Base-by-base conservation (phyloP, 352 stramenopile genomes). In the Phytopythium sindhum region DNA sequence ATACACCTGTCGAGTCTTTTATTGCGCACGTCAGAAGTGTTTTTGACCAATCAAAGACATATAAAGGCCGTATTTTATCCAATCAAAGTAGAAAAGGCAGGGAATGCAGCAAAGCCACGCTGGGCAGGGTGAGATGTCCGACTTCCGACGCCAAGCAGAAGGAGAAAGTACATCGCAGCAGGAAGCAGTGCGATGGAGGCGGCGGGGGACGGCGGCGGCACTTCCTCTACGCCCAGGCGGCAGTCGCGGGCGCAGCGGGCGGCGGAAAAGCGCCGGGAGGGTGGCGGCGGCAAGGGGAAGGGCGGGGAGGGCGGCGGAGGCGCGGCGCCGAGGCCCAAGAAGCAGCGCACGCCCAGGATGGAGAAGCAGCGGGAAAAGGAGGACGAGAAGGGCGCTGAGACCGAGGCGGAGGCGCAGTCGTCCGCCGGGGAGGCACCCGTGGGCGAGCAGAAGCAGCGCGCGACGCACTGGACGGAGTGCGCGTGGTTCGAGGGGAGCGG, bases 401-500 rank as follows among this genome's bases (percentile, higher is more conserved):
- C 52, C 17, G 57, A 35, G 12, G 26, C 48, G 24, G 12, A 35
- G 15, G 19, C 12, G 9, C 23, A 7, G 47, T 15, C 31, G 8
- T 39, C 33, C 10, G 33, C 33, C 10, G 33, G 33, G 1, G 33
- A 23, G 50, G 31, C 26, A 15, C 10, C 1, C 11, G 28, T 39
- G 50, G n/a, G 26, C 50, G 26, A 42, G 21, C 21, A 57, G 26
- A 37, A 29, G 17, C 63, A 60, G 12, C 26, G 65, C 24, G 56
- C 31, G 2, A 44, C 59, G 37, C 41, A 71, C 12, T 51, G 56
- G 44, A 62, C 55, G 21, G 72, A 82, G 15, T 59, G 77, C 0
- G 26, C 61, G 63, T 91, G 80, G 80, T 91, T 81, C 51, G 60
- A 57, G 39, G 74, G 63, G 12, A 74, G 75, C 48, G 55, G 73